Evolutionary conservation across 2,329 filamentous ascomycete species (phyloP).

Genomic region (Stagonosporopsis tanaceti): DNA sequence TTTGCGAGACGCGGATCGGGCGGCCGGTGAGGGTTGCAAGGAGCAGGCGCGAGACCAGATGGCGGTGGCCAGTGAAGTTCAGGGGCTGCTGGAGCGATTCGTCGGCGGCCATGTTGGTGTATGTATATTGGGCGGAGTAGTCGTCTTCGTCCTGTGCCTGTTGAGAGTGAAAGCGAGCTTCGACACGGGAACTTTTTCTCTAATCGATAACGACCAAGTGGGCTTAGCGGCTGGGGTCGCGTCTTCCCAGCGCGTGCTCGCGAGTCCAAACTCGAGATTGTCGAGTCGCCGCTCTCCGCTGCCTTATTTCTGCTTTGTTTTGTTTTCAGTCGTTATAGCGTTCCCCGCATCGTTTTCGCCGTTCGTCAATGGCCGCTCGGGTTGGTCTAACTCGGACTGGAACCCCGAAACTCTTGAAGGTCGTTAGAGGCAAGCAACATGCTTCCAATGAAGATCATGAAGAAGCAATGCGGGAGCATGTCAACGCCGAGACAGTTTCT

Average conservation of each 20-base stretch:
- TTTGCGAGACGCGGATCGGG: slow-evolving; percentile 90
- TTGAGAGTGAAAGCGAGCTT: slow-evolving; percentile 9
- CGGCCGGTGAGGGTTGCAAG: slow-evolving; percentile 91
- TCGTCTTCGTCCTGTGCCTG: slow-evolving; percentile 5
- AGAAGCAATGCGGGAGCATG: slow-evolving; percentile 18
- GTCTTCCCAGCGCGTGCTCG: slow-evolving; percentile 3
- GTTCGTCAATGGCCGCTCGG: not conserved
- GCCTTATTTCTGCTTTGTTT: not conserved
- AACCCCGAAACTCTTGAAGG: slow-evolving; percentile 35
- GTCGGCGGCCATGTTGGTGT: slow-evolving; percentile 40
- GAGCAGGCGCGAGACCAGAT: slow-evolving; percentile 83
- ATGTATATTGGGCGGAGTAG: not conserved
- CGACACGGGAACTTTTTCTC: slow-evolving; percentile 30
- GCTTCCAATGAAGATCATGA: slow-evolving; percentile 50
- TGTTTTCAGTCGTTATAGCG: not conserved
- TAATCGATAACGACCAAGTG: slow-evolving; percentile 20
- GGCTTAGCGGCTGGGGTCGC: not conserved
- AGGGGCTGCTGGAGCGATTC: slow-evolving; percentile 59
- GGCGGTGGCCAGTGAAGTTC: slow-evolving; percentile 83
- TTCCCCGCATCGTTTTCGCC: not conserved
- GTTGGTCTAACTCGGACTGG: slow-evolving; percentile 11
- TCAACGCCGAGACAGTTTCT: slow-evolving; percentile 33
- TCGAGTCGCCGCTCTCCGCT: not conserved
- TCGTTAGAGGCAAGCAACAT: slow-evolving; percentile 45
- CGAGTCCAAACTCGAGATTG: not conserved